phyloP scores from a whole-genome alignment of 257 asterid genomes.

The Solanum piurae region DNA sequence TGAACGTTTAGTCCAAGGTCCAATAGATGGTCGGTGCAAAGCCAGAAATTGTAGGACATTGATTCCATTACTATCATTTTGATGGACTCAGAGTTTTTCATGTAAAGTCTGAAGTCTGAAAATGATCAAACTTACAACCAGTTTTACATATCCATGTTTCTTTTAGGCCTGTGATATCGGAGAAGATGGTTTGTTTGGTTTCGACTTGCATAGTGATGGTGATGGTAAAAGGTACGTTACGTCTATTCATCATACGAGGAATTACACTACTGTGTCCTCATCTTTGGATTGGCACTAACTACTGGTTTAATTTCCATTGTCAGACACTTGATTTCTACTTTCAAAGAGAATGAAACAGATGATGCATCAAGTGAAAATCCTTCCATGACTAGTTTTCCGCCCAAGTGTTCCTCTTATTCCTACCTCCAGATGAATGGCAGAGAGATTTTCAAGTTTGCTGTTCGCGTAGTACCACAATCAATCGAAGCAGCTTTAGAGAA shows the following conservation, averaged over 20 bases:
- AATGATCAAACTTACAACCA: neutral
- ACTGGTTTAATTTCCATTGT: neutral
- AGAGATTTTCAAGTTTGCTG: constrained; percentile 90
- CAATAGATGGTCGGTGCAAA: neutral
- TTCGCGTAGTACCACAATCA: constrained; percentile 83
- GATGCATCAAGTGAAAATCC: constrained; percentile 43
- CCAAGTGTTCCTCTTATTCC: constrained; percentile 59
- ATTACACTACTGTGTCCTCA: neutral
- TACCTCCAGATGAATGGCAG: constrained; percentile 88
- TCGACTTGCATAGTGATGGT: constrained; percentile 82
- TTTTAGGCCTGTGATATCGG: constrained; percentile 65
- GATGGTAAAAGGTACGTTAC: constrained; percentile 51
- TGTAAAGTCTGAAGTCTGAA: neutral
- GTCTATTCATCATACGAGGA: neutral
- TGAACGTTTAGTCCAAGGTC: neutral
- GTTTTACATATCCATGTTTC: neutral
- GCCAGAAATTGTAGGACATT: neutral
- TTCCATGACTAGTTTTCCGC: constrained; percentile 45
- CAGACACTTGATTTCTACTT: constrained; percentile 45
- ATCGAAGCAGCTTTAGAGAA: constrained; percentile 64
- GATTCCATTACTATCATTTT: neutral
- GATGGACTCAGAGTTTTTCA: neutral
- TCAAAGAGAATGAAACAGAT: constrained; percentile 41
- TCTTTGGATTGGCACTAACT: neutral
- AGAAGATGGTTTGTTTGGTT: constrained; percentile 63